These are phyloP conservation scores for Corniculantispora saksenae DNA, from an alignment of 2,329 filamentous ascomycete species.

Conservation along the genomic window DNA sequence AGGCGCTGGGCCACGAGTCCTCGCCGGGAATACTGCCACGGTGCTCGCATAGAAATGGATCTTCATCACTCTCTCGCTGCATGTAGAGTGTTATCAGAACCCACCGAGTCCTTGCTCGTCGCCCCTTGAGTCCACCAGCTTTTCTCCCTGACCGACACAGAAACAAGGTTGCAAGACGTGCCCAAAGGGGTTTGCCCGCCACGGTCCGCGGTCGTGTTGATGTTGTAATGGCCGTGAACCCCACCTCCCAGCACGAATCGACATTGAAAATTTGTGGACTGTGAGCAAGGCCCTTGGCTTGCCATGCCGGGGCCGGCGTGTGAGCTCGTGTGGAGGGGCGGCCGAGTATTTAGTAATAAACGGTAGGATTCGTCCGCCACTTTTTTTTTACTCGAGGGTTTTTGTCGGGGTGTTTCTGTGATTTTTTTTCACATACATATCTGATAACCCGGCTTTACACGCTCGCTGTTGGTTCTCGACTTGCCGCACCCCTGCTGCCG, in stretches of 20 bases:
- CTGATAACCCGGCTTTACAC: neutral
- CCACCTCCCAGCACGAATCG: slow-evolving; percentile 9
- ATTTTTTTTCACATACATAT: neutral
- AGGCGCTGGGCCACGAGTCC: neutral
- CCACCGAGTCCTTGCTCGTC: neutral
- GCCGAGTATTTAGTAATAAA: slow-evolving; percentile 1
- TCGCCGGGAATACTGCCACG: neutral
- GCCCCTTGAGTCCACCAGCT: neutral
- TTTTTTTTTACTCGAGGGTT: neutral
- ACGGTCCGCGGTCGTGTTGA: neutral
- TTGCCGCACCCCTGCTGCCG: neutral
- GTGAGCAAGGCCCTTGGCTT: neutral
- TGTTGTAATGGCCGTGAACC: neutral
- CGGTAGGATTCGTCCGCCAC: neutral
- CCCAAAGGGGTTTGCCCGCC: neutral
- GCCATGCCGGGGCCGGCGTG: slow-evolving; percentile 1
- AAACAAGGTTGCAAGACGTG: neutral
- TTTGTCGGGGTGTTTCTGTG: neutral
- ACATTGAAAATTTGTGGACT: slow-evolving; percentile 1
- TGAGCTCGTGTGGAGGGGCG: neutral
- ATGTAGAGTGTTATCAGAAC: neutral
- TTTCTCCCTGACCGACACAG: neutral
- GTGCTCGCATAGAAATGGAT: slow-evolving; percentile 2
- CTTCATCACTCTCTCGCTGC: neutral
- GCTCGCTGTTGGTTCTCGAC: neutral